These are phyloP conservation scores for Exsudoporus frostii DNA, from an alignment of 768 basidiomycete genomes.

Conservation along the genomic window DNA sequence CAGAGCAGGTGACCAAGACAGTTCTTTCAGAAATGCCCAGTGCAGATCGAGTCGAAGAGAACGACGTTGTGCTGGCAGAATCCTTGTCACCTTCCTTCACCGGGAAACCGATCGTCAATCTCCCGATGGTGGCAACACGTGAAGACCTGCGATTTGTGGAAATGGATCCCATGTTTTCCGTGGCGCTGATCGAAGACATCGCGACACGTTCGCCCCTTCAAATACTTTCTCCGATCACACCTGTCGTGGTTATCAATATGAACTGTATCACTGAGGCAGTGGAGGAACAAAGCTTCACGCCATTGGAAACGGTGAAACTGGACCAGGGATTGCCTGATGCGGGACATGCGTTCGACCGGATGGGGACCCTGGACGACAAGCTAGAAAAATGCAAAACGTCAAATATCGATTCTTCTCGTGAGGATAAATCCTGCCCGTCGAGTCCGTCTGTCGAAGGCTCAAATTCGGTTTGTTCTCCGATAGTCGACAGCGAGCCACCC, in stretches of 20 bases:
- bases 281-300: neutral
- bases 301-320: neutral
- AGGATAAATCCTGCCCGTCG: neutral
- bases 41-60: neutral
- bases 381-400: neutral
- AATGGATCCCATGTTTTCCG: neutral
- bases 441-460: neutral
- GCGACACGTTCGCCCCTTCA: conserved; percentile 14
- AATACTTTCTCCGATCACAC: neutral
- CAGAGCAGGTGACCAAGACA: neutral
- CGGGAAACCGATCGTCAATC: conserved; percentile 7
- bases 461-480: neutral
- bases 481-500: neutral
- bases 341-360: neutral
- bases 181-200: conserved; percentile 3
- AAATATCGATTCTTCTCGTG: neutral
- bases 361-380: neutral
- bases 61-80: neutral
- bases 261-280: neutral
- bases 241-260: conserved; percentile 5
- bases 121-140: conserved; percentile 2
- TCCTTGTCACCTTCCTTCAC: neutral
- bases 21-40: neutral
- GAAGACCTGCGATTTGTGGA: neutral
- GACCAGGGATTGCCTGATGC: neutral